Base-by-base conservation (phyloP, 805 yeast species). In the Candida succiphila region DNA sequence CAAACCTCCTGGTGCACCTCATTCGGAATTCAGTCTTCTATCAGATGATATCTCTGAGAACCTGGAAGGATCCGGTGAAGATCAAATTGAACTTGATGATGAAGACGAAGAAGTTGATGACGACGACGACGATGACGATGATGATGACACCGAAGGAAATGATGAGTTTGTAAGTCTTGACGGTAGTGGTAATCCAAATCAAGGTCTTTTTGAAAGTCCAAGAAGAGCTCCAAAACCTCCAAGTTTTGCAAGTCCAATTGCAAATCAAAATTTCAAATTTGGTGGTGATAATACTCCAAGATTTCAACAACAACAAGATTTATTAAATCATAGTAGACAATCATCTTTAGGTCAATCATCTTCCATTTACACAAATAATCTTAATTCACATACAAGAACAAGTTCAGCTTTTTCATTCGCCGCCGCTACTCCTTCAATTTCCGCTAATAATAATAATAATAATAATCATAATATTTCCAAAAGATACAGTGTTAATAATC, bases 191-290 rank as follows among this genome's bases (percentile, higher is more conserved):
- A 24, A 13, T 9, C 26, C 26, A 24, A 24, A 6, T 12, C 26
- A 24, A 24, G 52, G 51, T 3, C 33, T 63, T 24, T 78, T 78
- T 48, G 54, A 65, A 15, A 78, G 86, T 0, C 85, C 86, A n/a
- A 65, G 86, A 54, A 75, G 63, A 45, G 83, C 86, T 0, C 88
- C 88, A 1, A 68, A 67, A 33, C 86, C 86, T 1, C 87, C 87
- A 3, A 36, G 31, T 31, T 47, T 44, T 32, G 45, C 49, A 21
- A 46, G 51, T 27, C 58, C 56, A 2, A 40, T 49, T 21, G 32
- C 44, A 2, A 46, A 40, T 17, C 41, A 40, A 30, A 37, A 25
- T 4, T 46, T 41, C 36, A 48, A 41, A 24, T 48, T 54, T 42
- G 56, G 56, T 7, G 44, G 44, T 15, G 34, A 48, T 6, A 34